Conservation (phyloP, 164 flowering plant species). For the Tinospora cordifolia region DNA sequence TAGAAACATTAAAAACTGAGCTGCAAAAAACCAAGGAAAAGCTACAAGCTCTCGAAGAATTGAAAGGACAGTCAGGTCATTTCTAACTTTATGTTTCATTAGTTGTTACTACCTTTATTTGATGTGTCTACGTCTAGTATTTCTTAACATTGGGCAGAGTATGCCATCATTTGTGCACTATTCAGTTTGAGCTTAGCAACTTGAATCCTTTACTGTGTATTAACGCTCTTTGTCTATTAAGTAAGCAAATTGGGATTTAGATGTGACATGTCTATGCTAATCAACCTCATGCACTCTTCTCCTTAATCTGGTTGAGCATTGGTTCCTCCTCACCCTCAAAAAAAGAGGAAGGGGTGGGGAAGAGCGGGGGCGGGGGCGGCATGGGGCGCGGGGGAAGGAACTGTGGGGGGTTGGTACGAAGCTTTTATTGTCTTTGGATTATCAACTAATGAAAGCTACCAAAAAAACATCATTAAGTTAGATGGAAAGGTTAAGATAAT, state of each 20-base stretch:
- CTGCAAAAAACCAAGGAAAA: slow-evolving; percentile 82
- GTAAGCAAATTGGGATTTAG: neutral
- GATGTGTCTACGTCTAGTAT: neutral
- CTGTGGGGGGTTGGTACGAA: no score
- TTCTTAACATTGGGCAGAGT: neutral
- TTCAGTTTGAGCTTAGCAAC: neutral
- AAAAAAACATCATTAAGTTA: no score
- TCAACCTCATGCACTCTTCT: neutral
- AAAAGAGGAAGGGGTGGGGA: no score
- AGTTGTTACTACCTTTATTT: neutral
- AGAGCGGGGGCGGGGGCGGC: no score
- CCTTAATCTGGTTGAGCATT: no score
- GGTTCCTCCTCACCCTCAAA: no score
- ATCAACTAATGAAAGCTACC: no score
- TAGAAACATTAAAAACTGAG: slow-evolving; percentile 72
- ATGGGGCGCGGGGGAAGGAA: no score
- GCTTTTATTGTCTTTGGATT: no score
- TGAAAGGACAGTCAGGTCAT: slow-evolving; percentile 80
- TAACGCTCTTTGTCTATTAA: neutral
- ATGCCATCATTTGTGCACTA: neutral
- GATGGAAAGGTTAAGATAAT: no score
- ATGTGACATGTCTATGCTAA: neutral
- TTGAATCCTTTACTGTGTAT: neutral
- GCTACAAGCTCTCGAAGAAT: slow-evolving; percentile 83
- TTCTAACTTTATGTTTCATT: neutral